Evolutionary conservation across 768 basidiomycete genomes (phyloP).

Genomic region (Lactifluus subvellereus): DNA sequence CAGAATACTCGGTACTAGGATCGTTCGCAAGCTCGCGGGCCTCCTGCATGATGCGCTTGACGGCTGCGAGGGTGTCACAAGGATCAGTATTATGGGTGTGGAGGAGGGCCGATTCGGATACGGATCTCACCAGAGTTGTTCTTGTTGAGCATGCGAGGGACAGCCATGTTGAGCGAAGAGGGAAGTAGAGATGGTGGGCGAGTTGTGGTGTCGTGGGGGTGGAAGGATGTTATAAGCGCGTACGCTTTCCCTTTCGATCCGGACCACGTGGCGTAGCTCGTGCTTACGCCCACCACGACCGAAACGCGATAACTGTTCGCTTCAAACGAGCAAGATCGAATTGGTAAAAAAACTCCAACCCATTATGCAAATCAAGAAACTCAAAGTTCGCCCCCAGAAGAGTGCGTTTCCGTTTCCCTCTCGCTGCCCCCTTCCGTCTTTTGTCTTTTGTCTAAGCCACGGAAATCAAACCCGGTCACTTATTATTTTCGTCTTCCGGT

Average conservation of each 20-base stretch:
- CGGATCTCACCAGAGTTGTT: conserved; percentile 71
- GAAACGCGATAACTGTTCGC: background rate
- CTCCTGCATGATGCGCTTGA: conserved; percentile 97
- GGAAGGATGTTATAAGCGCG: background rate
- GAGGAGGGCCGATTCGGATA: background rate
- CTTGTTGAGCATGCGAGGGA: conserved; percentile 58
- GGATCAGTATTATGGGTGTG: too few species aligned
- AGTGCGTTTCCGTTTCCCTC: conserved; percentile 35
- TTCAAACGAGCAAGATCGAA: too few species aligned
- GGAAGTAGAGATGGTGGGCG: background rate
- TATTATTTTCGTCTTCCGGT: conserved; percentile 35
- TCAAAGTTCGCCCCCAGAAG: conserved; percentile 76
- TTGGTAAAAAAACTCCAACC: background rate
- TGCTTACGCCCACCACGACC: too few species aligned
- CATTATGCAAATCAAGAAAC: conserved; percentile 58
- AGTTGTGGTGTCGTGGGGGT: background rate
- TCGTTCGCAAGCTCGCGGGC: conserved; percentile 84
- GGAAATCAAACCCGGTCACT: conserved; percentile 28
- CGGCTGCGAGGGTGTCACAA: conserved; percentile 45
- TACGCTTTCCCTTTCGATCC: background rate
- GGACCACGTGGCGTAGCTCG: background rate
- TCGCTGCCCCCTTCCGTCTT: background rate
- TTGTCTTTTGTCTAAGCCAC: conserved; percentile 8
- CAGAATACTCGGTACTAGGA: conserved; percentile 80
- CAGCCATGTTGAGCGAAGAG: conserved; percentile 24